Percentiles rank a stretch among this genome's conserved stretches.
These are phyloP conservation scores for Pythium aquatile DNA, from an alignment of 352 stramenopile species.

Conservation along the genomic window DNA sequence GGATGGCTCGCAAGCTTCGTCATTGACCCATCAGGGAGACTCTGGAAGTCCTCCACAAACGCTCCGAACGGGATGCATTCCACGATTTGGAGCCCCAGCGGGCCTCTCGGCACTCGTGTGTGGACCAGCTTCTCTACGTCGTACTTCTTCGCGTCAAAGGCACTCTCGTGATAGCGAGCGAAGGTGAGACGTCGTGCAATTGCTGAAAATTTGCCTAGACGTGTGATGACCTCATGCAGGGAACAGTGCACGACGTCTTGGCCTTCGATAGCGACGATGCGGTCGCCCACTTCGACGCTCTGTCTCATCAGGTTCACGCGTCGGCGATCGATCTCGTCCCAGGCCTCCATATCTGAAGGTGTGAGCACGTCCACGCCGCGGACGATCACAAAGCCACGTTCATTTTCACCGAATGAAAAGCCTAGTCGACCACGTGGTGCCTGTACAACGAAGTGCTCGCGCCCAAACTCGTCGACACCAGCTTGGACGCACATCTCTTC, in stretches of 20 bases:
- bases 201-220: slow-evolving; percentile 40
- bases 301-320: slow-evolving; percentile 35
- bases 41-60: slow-evolving; percentile 51
- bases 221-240: slow-evolving; percentile 41
- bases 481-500: slow-evolving; percentile 26
- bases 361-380: slow-evolving; percentile 34
- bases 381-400: slow-evolving; percentile 46
- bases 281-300: slow-evolving; percentile 42
- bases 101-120: slow-evolving; percentile 37
- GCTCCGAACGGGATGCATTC: slow-evolving; percentile 40
- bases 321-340: slow-evolving; percentile 34
- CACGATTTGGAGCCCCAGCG: slow-evolving; percentile 47
- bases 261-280: slow-evolving; percentile 49
- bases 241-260: slow-evolving; percentile 44
- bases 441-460: slow-evolving; percentile 46
- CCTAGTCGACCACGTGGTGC: slow-evolving; percentile 48
- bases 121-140: slow-evolving; percentile 59
- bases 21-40: slow-evolving; percentile 34
- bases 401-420: slow-evolving; percentile 51
- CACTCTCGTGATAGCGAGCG: slow-evolving; percentile 39
- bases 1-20: slow-evolving; percentile 36
- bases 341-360: slow-evolving; percentile 26
- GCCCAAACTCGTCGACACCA: slow-evolving; percentile 46
- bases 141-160: slow-evolving; percentile 30
- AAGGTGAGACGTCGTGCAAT: slow-evolving; percentile 49